phyloP scores from a whole-genome alignment of 1,139 yeast genomes.

The Candida sp. region DNA sequence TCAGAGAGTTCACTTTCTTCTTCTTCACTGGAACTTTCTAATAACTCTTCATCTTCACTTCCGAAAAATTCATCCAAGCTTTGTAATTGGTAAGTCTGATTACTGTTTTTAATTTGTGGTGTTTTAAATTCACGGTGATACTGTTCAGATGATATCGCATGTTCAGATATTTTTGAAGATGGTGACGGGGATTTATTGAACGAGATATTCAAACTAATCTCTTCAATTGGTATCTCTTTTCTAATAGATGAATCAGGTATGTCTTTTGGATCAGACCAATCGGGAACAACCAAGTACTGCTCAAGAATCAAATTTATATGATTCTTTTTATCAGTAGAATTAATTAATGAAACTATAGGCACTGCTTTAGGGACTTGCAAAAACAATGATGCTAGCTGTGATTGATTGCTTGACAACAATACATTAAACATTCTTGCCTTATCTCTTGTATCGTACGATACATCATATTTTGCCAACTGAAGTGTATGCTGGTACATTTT shows the following conservation, averaged over 20 bases:
- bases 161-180: constrained; percentile 16
- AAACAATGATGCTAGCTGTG: constrained; percentile 67
- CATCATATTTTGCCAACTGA: constrained; percentile 71
- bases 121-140: constrained; percentile 8
- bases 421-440: constrained; percentile 72
- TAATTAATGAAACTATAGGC: constrained; percentile 24
- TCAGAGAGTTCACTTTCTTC: constrained; percentile 17
- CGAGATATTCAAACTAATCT: constrained; percentile 17
- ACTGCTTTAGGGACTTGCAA: constrained; percentile 83
- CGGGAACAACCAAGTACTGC: constrained; percentile 23
- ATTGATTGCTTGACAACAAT: constrained; percentile 34
- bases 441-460: constrained; percentile 77
- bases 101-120: constrained; percentile 7
- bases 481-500: constrained; percentile 62
- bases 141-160: constrained; percentile 24
- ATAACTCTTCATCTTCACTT: constrained; percentile 32
- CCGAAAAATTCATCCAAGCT: constrained; percentile 86
- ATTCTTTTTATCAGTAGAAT: constrained; percentile 6
- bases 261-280: constrained; percentile 31
- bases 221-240: constrained; percentile 23
- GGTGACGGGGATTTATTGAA: constrained; percentile 14
- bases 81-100: constrained; percentile 54
- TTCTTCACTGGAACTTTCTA: constrained; percentile 12
- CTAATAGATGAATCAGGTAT: constrained; percentile 38
- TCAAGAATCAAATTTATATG: constrained; percentile 15